A percentile compares a stretch with the other conserved stretches of the same genome.
These are phyloP conservation scores for Scleroderma citrinum DNA, from an alignment of 768 basidiomycete species.

Conservation along the genomic window DNA sequence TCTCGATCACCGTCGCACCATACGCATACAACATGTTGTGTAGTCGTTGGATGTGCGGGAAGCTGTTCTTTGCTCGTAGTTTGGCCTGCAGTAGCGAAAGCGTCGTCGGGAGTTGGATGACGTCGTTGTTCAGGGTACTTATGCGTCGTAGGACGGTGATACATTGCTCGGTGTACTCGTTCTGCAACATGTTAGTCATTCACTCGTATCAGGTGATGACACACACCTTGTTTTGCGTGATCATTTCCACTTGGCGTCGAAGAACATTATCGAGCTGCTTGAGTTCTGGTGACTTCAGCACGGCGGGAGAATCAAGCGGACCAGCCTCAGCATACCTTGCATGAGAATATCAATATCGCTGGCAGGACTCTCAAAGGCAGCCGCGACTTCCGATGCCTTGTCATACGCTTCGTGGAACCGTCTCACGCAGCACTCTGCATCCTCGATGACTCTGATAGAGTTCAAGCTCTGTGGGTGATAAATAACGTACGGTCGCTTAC, in stretches of 20 bases:
- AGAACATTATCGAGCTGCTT: slow-evolving; percentile 56
- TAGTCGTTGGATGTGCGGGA: slow-evolving; percentile 84
- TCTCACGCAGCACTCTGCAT: slow-evolving; percentile 49
- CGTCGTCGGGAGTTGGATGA: slow-evolving; percentile 64
- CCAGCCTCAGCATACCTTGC: slow-evolving; percentile 37
- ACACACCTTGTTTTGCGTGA: slow-evolving; percentile 50
- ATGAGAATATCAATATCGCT: slow-evolving; percentile 45
- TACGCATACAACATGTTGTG: slow-evolving; percentile 92
- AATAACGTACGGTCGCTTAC: slow-evolving; percentile 29
- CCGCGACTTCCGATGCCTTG: slow-evolving; percentile 45
- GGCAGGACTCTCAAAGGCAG: slow-evolving; percentile 49
- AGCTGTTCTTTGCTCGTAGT: slow-evolving; percentile 74
- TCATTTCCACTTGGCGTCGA: slow-evolving; percentile 53
- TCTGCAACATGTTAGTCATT: slow-evolving; percentile 41
- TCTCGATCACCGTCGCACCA: slow-evolving; percentile 84
- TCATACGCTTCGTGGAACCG: slow-evolving; percentile 57
- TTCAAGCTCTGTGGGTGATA: slow-evolving; percentile 1
- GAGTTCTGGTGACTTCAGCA: slow-evolving; percentile 42
- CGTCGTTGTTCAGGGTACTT: slow-evolving; percentile 72
- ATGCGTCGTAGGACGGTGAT: slow-evolving; percentile 67
- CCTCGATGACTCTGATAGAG: slow-evolving; percentile 46
- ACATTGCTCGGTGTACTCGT: slow-evolving; percentile 63
- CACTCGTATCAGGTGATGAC: slow-evolving; percentile 1
- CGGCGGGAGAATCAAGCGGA: slow-evolving; percentile 1
- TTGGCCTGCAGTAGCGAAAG: slow-evolving; percentile 63